Conservation (phyloP, 2,329 filamentous ascomycete genomes). For the Basipetospora sp. region DNA sequence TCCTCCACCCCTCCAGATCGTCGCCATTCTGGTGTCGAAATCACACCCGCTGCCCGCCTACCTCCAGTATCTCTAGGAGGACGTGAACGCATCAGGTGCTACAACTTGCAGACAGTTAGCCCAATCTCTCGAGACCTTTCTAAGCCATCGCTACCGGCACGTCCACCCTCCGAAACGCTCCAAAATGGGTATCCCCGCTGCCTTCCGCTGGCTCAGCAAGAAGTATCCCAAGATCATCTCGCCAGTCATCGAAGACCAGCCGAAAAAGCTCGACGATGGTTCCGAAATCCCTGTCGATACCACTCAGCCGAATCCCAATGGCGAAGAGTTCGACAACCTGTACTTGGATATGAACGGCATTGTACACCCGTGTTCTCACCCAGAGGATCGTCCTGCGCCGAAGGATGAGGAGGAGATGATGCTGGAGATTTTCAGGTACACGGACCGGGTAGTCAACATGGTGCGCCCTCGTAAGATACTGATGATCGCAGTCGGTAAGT, state of each 20-base stretch:
- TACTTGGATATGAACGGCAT: slow-evolving; percentile 99
- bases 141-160: too few species aligned
- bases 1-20: too few species aligned
- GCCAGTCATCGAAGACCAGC: slow-evolving; percentile 72
- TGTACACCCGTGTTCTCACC: slow-evolving; percentile 95
- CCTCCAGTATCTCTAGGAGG: too few species aligned
- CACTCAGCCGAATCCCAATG: slow-evolving; percentile 79
- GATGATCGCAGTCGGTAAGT: slow-evolving; percentile 87
- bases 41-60: too few species aligned
- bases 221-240: slow-evolving; percentile 98
- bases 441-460: slow-evolving; percentile 98
- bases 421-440: slow-evolving; percentile 95
- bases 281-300: slow-evolving; percentile 71
- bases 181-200: slow-evolving; percentile 81
- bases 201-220: slow-evolving; percentile 90
- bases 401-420: slow-evolving; percentile 98
- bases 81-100: too few species aligned
- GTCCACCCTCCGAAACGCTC: too few species aligned
- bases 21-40: too few species aligned
- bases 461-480: slow-evolving; percentile 87
- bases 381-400: slow-evolving; percentile 80
- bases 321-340: slow-evolving; percentile 93
- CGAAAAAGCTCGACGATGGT: slow-evolving; percentile 66
- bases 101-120: too few species aligned
- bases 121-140: too few species aligned